Evolutionary conservation across 164 flowering plant species (phyloP), one percentile per base, ranked within the genome.

Genomic region (Magnolia sinica): DNA sequence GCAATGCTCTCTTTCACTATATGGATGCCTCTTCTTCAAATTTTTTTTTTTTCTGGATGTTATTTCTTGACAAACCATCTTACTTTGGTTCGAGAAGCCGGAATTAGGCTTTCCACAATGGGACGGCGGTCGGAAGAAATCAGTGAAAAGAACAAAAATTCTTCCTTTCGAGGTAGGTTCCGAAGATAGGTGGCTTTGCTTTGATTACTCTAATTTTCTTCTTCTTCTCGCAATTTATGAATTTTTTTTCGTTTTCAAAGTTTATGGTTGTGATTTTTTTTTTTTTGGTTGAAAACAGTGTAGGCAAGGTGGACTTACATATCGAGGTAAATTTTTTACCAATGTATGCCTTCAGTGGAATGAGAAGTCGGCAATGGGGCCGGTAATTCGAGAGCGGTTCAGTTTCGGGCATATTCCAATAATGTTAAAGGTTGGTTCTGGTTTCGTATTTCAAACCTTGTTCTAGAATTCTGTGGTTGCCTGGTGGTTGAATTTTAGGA

Each of bases 351-450:
- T 88, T 75, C 91, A 90, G 71, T 90, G 85, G 70, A 79, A 83
- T 72, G 83, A 76, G 18, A 23, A 23, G 13, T 84, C 82, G 14
- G 70, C 68, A 14, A 37, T 5, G 45, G 45, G 45, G 45, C 45
- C 45, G 45, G 77, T 72, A 31, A 58, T 85, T 10, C 80, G 89
- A 78, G 84, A 87, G 16, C 78, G 73, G 10, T 70, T 86, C 10
- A 49, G 61, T 77, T 86, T 93, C 76, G 98, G 98, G 50, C 82
- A 87, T 31, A 79, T 95, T 59, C 98, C 98, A 19, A 80, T 95
- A 71, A 95, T 95, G 98, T 74, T 95, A 55, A 92, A 86, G 97
- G 98, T 92, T 73, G 14, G 83, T 79, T 69, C 23, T 27, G 66
- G 7, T 51, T 50, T 70, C 7, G 45, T 37, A 37, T 37, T 23